Evolutionary conservation across 345 rosid species (phyloP), one percentile per base, ranked within the genome.

Genomic region (Cardamine occulta): DNA sequence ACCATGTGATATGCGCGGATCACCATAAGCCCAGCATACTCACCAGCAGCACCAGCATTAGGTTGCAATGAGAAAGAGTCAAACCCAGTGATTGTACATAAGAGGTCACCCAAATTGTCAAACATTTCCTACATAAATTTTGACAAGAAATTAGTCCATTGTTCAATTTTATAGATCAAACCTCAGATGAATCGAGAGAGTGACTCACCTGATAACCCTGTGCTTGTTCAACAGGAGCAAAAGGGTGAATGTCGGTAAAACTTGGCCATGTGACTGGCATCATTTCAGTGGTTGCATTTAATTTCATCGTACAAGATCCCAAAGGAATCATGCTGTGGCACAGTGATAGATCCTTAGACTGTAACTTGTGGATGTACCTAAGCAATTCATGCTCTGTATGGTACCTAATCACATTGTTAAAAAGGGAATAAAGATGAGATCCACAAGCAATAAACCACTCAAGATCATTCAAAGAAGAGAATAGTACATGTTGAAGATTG

Each of bases 251-350:
- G 74, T 95, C 86, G 56, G 98, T 73, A 68, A 95, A 95, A 78
- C 79, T 84, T 55, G 99, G 96, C 88, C 88, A 92, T 59, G 99
- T 86, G 75, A 95, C 98, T 7, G 99, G 98, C 91, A 89, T 88
- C 99, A 95, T 95, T 83, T 95, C 99, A 57, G 90, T 79, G 31
- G 99, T 95, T 58, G 99, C 99, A 67, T 95, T 95, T 85, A 95
- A 70, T 82, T 95, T 95, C 99, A 93, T 93, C 0, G 99, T 95
- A 75, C 99, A 91, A 79, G 99, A 95, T 72, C 99, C 98, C 84
- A 95, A 74, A 4, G 99, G 97, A 84, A 95, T 95, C 99, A 95
- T 95, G 80, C 98, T 90, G 80, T 95, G 99, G 89, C 99, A 95
- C 75, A 90, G 79, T 48, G 99, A 95, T 64, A 95, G 92, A 88